phyloP scores from a whole-genome alignment of 2,329 filamentous ascomycete species.

The Didymella arachidicola region DNA sequence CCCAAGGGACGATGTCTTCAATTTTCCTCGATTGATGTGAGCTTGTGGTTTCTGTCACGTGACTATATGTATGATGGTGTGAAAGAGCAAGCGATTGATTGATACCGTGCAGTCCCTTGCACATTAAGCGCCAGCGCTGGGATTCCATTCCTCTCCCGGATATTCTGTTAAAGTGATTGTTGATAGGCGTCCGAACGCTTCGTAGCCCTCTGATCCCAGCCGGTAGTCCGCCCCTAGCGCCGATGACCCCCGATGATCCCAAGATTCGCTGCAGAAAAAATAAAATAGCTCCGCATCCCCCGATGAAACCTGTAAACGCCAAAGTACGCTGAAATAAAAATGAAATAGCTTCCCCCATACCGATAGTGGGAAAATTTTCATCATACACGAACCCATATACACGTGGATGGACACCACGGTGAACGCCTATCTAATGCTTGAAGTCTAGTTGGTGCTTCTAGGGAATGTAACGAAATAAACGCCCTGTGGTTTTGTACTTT shows the following conservation, averaged over 20 bases:
- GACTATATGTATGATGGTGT: too few species aligned
- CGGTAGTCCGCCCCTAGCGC: constrained; percentile 7
- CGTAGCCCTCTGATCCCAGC: constrained; percentile 2
- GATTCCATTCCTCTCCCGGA: neutral
- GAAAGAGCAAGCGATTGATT: too few species aligned
- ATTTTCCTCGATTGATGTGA: too few species aligned
- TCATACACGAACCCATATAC: constrained; percentile 27
- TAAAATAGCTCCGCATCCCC: constrained; percentile 46
- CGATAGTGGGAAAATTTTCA: constrained; percentile 27
- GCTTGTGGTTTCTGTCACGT: too few species aligned
- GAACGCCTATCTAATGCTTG: constrained; percentile 37
- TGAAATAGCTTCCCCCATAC: constrained; percentile 37
- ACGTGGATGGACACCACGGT: constrained; percentile 2
- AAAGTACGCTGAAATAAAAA: constrained; percentile 30
- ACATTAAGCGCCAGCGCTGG: too few species aligned
- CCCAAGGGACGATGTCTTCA: too few species aligned
- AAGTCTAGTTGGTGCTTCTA: constrained; percentile 19
- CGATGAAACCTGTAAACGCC: constrained; percentile 18
- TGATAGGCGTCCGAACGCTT: constrained; percentile 20
- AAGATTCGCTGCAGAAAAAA: constrained; percentile 37
- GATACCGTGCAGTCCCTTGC: neutral
- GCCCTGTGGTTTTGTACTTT: constrained; percentile 24
- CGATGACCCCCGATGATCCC: constrained; percentile 15
- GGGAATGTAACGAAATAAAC: constrained; percentile 15
- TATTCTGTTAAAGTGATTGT: neutral